A percentile compares a stretch with the other conserved stretches of the same genome.
These are phyloP conservation scores for Lichtheimia hyalospora DNA, from an alignment of 371 early-diverging fungal species.

Conservation along the genomic window DNA sequence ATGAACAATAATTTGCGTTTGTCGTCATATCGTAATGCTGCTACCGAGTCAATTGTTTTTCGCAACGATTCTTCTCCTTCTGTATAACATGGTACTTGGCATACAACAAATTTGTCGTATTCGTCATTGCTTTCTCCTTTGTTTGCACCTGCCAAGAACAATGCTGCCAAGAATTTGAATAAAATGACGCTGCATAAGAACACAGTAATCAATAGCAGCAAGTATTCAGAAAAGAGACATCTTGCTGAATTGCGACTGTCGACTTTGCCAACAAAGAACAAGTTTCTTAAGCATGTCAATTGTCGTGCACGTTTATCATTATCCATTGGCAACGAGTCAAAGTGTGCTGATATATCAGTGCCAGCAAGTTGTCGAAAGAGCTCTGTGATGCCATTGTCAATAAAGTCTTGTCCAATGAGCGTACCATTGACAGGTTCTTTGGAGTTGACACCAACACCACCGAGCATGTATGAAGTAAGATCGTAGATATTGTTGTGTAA, in stretches of 20 bases:
- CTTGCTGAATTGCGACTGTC: slow-evolving; percentile 80
- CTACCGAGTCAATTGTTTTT: slow-evolving; percentile 92
- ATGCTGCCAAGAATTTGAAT: slow-evolving; percentile 91
- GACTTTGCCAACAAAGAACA: slow-evolving; percentile 88
- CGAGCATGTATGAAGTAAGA: slow-evolving; percentile 43
- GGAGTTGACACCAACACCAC: slow-evolving; percentile 34
- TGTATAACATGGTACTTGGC: slow-evolving; percentile 96
- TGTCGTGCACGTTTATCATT: slow-evolving; percentile 38
- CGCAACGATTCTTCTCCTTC: slow-evolving; percentile 96
- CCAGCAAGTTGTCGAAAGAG: slow-evolving; percentile 66
- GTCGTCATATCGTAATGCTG: slow-evolving; percentile 89
- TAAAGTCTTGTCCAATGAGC: slow-evolving; percentile 40
- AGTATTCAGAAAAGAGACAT: slow-evolving; percentile 87
- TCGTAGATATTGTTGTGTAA: slow-evolving; percentile 46
- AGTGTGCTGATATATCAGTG: slow-evolving; percentile 67
- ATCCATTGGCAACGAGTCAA: slow-evolving; percentile 50
- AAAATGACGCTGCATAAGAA: slow-evolving; percentile 84
- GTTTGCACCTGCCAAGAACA: slow-evolving; percentile 57
- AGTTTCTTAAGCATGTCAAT: slow-evolving; percentile 73
- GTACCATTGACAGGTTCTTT: slow-evolving; percentile 44
- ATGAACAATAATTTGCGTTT: slow-evolving; percentile 94
- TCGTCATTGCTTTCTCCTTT: slow-evolving; percentile 83
- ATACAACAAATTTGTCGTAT: slow-evolving; percentile 90
- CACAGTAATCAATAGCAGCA: slow-evolving; percentile 76
- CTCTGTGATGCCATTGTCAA: slow-evolving; percentile 62